These are phyloP conservation scores for Lentinula detonsa DNA, from an alignment of 768 basidiomycete species.

Conservation along the genomic window DNA sequence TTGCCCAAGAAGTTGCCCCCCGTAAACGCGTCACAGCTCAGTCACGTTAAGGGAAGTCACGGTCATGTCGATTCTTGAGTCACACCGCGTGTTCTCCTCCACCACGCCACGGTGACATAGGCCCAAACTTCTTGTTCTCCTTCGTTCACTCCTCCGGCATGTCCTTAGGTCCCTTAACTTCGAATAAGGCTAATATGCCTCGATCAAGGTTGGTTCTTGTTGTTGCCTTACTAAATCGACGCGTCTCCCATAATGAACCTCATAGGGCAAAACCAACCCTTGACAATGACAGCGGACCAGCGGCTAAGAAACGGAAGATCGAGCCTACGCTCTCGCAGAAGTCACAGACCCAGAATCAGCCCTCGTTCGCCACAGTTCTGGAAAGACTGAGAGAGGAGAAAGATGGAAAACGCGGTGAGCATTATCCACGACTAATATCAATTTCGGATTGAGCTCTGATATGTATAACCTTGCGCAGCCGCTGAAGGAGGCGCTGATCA, in stretches of 20 bases:
- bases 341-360: slow-evolving; percentile 32
- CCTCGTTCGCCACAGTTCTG: slow-evolving; percentile 58
- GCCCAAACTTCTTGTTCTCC: neutral
- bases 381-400: slow-evolving; percentile 54
- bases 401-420: slow-evolving; percentile 9
- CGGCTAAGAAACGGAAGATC: slow-evolving; percentile 50
- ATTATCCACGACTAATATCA: slow-evolving; percentile 33
- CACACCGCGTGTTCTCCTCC: neutral
- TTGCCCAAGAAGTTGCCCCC: too few relatives aligned
- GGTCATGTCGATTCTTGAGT: neutral
- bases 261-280: slow-evolving; percentile 18
- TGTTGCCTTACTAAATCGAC: neutral
- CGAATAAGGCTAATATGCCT: neutral
- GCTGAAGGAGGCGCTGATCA: slow-evolving; percentile 74
- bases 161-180: neutral
- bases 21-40: neutral
- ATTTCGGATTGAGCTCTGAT: slow-evolving; percentile 12
- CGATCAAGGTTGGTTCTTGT: neutral
- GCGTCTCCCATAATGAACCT: neutral
- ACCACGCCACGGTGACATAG: neutral
- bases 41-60: neutral
- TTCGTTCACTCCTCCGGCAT: neutral
- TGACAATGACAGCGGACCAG: slow-evolving; percentile 27
- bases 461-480: slow-evolving; percentile 25
- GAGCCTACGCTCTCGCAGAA: slow-evolving; percentile 31